These are phyloP conservation scores for Thermochaetoides thermophila DNA, from an alignment of 495 filamentous ascomycete species.

Conservation along the genomic window DNA sequence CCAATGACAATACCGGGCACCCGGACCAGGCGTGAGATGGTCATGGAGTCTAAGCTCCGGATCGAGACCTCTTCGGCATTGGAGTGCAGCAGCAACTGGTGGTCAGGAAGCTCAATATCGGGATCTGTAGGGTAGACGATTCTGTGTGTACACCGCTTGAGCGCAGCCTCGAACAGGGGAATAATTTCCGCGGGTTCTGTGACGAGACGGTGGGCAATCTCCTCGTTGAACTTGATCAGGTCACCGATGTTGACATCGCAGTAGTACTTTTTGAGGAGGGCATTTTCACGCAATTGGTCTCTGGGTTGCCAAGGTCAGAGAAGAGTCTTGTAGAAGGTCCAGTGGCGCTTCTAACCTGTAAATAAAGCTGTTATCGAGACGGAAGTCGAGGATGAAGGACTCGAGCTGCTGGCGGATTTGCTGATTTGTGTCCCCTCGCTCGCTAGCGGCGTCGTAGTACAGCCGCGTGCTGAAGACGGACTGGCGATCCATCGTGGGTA, in stretches of 20 bases:
- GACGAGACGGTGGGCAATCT: conserved; percentile 79
- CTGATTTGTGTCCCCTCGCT: conserved; percentile 37
- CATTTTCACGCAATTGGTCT: conserved; percentile 93
- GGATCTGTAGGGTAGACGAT: conserved; percentile 70
- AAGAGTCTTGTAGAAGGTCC: no score
- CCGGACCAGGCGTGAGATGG: conserved; percentile 85
- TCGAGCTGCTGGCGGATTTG: conserved; percentile 48
- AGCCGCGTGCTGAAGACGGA: conserved; percentile 61
- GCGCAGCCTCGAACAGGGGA: conserved; percentile 78
- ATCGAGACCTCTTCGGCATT: conserved; percentile 81
- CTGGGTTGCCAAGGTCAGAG: conserved; percentile 30
- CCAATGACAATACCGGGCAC: conserved; percentile 97
- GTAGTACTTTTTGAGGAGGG: conserved; percentile 84
- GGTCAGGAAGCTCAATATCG: conserved; percentile 61
- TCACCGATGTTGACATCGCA: conserved; percentile 97
- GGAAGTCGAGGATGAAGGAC: conserved; percentile 88
- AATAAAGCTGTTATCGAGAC: conserved; percentile 89
- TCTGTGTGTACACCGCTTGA: conserved; percentile 78
- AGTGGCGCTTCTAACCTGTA: conserved; percentile 53
- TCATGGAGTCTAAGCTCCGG: conserved; percentile 81
- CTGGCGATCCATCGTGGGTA: conserved; percentile 64
- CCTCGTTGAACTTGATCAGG: conserved; percentile 91
- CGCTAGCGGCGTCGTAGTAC: conserved; percentile 28
- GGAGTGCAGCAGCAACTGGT: conserved; percentile 93
- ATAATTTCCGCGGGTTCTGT: conserved; percentile 89